Percentiles rank a stretch among this genome's conserved stretches.
Conservation (phyloP, 495 filamentous ascomycete genomes). For the Penicillium ochrochloron region DNA sequence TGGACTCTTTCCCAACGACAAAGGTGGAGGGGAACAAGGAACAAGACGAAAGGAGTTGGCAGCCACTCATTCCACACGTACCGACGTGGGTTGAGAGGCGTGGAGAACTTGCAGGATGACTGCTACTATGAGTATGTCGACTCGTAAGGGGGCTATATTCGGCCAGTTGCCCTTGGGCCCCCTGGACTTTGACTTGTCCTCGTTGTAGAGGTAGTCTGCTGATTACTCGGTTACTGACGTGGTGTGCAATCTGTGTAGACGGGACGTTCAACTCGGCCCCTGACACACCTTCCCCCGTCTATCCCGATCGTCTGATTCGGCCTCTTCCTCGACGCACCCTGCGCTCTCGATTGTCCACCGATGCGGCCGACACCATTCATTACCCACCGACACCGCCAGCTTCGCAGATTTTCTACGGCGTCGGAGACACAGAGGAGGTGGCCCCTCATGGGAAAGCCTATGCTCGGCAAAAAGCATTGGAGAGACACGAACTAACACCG, state of each 20-base stretch:
- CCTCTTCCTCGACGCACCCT: conserved; percentile 88
- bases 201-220: conserved; percentile 28
- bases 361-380: conserved; percentile 79
- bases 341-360: conserved; percentile 80
- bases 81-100: conserved; percentile 41
- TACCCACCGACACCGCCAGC: conserved; percentile 75
- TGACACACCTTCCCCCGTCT: conserved; percentile 75
- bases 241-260: conserved; percentile 45
- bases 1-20: conserved; percentile 17
- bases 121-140: conserved; percentile 56
- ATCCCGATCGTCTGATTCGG: conserved; percentile 88
- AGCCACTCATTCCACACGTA: conserved; percentile 20
- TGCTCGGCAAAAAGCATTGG: conserved; percentile 46
- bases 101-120: conserved; percentile 49
- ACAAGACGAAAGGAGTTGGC: conserved; percentile 18
- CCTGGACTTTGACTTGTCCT: conserved; percentile 16
- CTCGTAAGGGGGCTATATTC: conserved; percentile 26
- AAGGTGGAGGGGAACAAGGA: conserved; percentile 32
- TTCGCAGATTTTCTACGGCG: conserved; percentile 75
- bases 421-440: conserved; percentile 49
- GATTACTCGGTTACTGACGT: conserved; percentile 50
- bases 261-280: conserved; percentile 62
- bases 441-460: conserved; percentile 51
- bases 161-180: conserved; percentile 5
- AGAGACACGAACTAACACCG: conserved; percentile 51